Evolutionary conservation across 2,329 filamentous ascomycete genomes (phyloP).

Genomic region (Pseudocercospora cruenta): DNA sequence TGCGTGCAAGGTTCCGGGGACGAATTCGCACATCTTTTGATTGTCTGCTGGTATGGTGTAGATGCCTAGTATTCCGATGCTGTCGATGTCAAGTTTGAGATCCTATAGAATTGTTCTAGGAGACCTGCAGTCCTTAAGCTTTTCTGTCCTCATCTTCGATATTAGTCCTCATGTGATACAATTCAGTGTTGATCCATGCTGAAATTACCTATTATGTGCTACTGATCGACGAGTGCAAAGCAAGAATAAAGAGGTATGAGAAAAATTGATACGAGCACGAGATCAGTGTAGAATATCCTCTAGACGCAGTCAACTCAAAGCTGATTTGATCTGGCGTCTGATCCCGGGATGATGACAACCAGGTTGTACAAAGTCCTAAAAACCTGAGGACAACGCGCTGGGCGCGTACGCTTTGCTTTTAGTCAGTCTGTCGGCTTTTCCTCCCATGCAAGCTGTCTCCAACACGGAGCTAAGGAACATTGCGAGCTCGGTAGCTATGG

Average conservation of each 20-base stretch:
- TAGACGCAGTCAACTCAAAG: too few relatives aligned
- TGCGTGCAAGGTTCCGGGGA: constrained; percentile 11
- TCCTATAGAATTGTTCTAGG: too few relatives aligned
- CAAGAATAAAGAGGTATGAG: too few relatives aligned
- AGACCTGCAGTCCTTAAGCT: too few relatives aligned
- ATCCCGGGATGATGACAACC: neutral
- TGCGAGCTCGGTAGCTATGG: neutral
- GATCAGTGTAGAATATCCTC: too few relatives aligned
- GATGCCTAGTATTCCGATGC: neutral
- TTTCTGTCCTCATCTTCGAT: neutral
- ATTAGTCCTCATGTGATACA: neutral
- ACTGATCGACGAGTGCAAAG: too few relatives aligned
- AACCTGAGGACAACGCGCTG: neutral
- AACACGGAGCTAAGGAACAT: neutral
- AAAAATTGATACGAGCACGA: too few relatives aligned
- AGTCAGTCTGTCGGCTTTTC: neutral
- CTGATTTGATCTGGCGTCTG: neutral
- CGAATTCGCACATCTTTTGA: constrained; percentile 17
- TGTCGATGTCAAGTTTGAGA: neutral
- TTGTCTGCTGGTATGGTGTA: neutral
- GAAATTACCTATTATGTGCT: too few relatives aligned
- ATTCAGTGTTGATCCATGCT: neutral
- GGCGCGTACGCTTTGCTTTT: neutral
- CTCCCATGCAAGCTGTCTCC: neutral
- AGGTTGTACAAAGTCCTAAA: neutral